phyloP scores from a whole-genome alignment of 768 basidiomycete species.

The Termitomyces bulborhizus region DNA sequence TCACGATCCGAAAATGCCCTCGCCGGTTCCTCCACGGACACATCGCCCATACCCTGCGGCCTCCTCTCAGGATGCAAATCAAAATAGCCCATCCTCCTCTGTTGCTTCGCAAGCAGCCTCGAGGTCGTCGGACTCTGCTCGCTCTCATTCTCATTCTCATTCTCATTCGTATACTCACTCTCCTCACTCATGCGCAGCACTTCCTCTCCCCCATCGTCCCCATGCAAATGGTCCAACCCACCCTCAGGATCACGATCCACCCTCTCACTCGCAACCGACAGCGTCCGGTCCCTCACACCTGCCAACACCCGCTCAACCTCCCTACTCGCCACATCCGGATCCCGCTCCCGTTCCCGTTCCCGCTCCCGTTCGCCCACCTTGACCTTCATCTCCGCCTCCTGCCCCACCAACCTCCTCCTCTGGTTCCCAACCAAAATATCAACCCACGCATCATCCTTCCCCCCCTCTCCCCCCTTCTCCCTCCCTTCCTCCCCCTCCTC shows the following conservation, averaged over 20 bases:
- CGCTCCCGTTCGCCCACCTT: too few species aligned
- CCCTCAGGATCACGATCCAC: conserved; percentile 28
- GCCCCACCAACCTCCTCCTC: conserved; percentile 43
- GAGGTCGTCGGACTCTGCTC: too few species aligned
- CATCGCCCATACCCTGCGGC: conserved; percentile 14
- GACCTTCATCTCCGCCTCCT: conserved; percentile 36
- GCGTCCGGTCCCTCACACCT: conserved; percentile 35
- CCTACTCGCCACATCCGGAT: conserved; percentile 67
- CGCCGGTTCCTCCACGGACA: too few species aligned
- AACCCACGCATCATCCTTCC: conserved; percentile 77
- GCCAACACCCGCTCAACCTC: conserved; percentile 73
- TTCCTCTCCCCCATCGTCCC: conserved; percentile 46
- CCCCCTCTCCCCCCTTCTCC: conserved; percentile 28
- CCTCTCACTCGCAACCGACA: conserved; percentile 22
- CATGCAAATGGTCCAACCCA: conserved; percentile 26
- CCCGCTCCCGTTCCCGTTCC: conserved; percentile 18
- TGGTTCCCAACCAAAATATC: conserved; percentile 70
- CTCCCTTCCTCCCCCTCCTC: conserved; percentile 36
- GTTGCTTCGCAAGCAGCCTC: conserved; percentile 24
- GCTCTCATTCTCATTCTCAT: conserved; percentile 9
- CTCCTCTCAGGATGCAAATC: conserved; percentile 74
- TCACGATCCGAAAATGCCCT: too few species aligned
- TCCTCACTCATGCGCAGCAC: conserved; percentile 30
- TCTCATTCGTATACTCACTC: conserved; percentile 16
- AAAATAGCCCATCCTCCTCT: conserved; percentile 62